These are phyloP conservation scores for Phytophthora tubulina DNA, from an alignment of 352 stramenopile species.

Conservation along the genomic window DNA sequence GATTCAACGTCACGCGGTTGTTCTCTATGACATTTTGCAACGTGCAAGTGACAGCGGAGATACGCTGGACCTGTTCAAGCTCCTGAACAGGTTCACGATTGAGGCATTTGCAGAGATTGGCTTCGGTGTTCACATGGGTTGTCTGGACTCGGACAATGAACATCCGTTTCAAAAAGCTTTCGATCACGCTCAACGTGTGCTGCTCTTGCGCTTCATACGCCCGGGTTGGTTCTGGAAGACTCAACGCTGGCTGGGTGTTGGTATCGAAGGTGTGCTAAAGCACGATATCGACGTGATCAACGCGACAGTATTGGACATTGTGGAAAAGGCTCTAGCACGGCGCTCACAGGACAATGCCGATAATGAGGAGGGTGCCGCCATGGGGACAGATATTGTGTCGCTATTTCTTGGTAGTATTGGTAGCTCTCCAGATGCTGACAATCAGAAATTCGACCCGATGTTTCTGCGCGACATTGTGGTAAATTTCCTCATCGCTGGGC, in stretches of 20 bases:
- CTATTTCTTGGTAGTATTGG: not conserved
- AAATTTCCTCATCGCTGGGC: slow-evolving; percentile 81
- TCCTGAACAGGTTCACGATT: not conserved
- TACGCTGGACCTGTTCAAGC: not conserved
- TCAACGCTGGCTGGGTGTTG: not conserved
- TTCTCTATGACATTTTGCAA: slow-evolving; percentile 36
- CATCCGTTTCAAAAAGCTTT: not conserved
- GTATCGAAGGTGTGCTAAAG: not conserved
- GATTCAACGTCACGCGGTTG: slow-evolving; percentile 38
- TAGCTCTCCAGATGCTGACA: slow-evolving; percentile 1
- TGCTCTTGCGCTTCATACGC: not conserved
- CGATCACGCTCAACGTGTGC: not conserved
- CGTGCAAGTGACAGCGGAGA: slow-evolving; percentile 31
- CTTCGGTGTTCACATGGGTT: slow-evolving; percentile 62
- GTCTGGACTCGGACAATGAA: not conserved
- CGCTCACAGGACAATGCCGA: not conserved
- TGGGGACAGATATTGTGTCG: not conserved
- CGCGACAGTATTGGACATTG: not conserved
- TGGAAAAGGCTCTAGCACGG: not conserved
- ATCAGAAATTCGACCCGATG: slow-evolving; percentile 1
- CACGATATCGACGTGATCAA: not conserved
- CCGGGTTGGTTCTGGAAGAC: not conserved
- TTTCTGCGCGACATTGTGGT: slow-evolving; percentile 78
- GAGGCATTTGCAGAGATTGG: slow-evolving; percentile 33
- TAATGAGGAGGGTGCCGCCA: not conserved